Base-by-base conservation (phyloP, 495 filamentous ascomycete genomes). In the Xylaria sp. region DNA sequence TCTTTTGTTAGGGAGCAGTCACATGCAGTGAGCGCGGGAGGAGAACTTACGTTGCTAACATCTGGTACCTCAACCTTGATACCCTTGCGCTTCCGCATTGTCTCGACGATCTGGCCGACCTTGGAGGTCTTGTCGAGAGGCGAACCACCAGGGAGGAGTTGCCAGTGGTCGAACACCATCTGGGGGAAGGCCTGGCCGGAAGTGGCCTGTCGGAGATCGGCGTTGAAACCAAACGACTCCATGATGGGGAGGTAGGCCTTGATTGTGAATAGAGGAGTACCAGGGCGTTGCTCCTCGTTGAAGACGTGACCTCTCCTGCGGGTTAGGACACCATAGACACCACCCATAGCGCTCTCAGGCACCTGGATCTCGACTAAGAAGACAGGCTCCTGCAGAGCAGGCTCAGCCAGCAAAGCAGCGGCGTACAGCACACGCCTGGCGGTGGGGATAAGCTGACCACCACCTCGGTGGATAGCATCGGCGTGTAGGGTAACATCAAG, bases 221-320 rank as follows among this genome's bases (percentile, higher is more conserved):
- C 92, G 81, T 94, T 96, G 92, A 99, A 99, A 85, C 96, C 97
- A 90, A 99, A 99, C 15, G 96, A 99, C 90, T 99, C 96, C 88
- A 97, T 95, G 90, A 98, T 94, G 82, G 96, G 96, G 69, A 99
- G 88, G 88, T 98, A 99, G 73, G 96, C 94, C 91, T 98, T 98
- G 89, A 99, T 92, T 85, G 91, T 98, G 92, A 98, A 98, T 61
- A 99, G 93, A 85, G 97, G 97, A 81, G 97, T 99, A 82, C 96
- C 96, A 72, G 95, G 93, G 76, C 96, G 93, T 88, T 99, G 96
- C 87, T 96, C 93, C 88, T 99, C 96, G 77, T 87, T 85, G 90
- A 98, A 98, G 85, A 99, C 96, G 91, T 98, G 95, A 88, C 96
- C 96, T 91, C 96, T 89, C 79, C 95, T 87, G 80, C 96, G 93